Evolutionary conservation across 2,329 filamentous ascomycete species (phyloP).

Genomic region (Sporothrix brasiliensis): DNA sequence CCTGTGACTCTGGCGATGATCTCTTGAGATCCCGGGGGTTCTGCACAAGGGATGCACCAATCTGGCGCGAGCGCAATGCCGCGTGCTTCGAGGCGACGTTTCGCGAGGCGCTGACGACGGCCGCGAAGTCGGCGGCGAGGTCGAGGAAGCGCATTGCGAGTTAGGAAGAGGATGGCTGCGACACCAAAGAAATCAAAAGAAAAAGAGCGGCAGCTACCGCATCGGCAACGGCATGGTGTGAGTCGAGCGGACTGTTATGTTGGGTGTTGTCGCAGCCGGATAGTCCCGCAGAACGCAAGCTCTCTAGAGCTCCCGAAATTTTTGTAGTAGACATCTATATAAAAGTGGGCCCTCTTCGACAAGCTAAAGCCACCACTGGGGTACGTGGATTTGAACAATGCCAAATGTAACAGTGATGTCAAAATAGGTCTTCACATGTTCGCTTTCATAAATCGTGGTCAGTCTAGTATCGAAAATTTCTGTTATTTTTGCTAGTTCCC

Average conservation of each 20-base stretch:
- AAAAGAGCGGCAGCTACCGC: constrained; percentile 16
- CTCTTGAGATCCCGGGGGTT: not conserved
- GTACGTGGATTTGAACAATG: not conserved
- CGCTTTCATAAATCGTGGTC: not conserved
- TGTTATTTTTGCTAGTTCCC: not conserved
- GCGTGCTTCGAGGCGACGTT: constrained; percentile 66
- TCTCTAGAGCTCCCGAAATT: constrained; percentile 18
- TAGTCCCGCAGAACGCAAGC: not conserved
- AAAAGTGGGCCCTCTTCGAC: constrained; percentile 25
- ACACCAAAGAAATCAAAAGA: not conserved
- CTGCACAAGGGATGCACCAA: constrained; percentile 40
- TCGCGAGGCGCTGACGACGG: constrained; percentile 69
- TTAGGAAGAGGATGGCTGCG: too few relatives aligned
- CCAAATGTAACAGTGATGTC: not conserved
- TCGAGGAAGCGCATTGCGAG: constrained; percentile 62
- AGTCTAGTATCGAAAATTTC: not conserved
- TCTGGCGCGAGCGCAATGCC: constrained; percentile 58
- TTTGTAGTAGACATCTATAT: constrained; percentile 11
- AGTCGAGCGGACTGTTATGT: not conserved
- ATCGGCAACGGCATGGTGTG: constrained; percentile 9
- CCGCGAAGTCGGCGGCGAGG: constrained; percentile 68
- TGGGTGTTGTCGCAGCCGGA: not conserved
- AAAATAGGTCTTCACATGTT: not conserved
- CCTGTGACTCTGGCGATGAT: not conserved
- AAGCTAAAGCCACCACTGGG: not conserved